These are phyloP conservation scores for Blastocystis sp. DNA, from an alignment of 352 stramenopile genomes.

Conservation along the genomic window DNA sequence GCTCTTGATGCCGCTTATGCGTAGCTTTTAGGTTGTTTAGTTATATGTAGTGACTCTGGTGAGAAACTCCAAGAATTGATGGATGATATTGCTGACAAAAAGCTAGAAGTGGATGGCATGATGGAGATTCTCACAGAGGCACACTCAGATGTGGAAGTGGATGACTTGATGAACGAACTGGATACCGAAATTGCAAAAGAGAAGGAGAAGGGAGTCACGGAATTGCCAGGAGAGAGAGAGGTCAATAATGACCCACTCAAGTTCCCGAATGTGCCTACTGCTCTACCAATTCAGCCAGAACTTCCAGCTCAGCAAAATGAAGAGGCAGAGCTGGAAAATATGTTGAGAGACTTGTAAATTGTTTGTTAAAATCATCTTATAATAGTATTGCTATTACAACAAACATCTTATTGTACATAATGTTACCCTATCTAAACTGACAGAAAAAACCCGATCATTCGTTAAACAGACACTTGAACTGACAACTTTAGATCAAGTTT, in stretches of 20 bases:
- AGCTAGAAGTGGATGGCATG: background rate
- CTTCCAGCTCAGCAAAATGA: background rate
- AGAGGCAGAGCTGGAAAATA: background rate
- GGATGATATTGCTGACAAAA: slow-evolving; percentile 9
- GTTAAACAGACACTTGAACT: slow-evolving; percentile 1
- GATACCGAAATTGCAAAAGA: background rate
- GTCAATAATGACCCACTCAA: background rate
- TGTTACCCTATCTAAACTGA: background rate
- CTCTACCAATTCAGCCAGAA: background rate
- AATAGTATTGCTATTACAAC: background rate
- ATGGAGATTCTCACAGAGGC: background rate
- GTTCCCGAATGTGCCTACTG: background rate
- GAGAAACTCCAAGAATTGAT: slow-evolving; percentile 17
- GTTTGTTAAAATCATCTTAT: slow-evolving; percentile 19
- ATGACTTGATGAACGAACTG: background rate
- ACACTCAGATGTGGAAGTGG: background rate
- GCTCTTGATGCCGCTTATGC: background rate
- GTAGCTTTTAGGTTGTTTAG: background rate
- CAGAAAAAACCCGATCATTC: background rate
- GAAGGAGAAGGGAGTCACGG: background rate
- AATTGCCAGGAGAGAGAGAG: background rate
- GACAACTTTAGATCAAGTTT: slow-evolving; percentile 45
- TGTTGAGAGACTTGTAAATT: background rate
- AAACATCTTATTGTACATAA: background rate
- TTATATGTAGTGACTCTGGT: background rate